Base-by-base conservation (phyloP, 2,329 filamentous ascomycete genomes). In the Celoporthe dispersa region DNA sequence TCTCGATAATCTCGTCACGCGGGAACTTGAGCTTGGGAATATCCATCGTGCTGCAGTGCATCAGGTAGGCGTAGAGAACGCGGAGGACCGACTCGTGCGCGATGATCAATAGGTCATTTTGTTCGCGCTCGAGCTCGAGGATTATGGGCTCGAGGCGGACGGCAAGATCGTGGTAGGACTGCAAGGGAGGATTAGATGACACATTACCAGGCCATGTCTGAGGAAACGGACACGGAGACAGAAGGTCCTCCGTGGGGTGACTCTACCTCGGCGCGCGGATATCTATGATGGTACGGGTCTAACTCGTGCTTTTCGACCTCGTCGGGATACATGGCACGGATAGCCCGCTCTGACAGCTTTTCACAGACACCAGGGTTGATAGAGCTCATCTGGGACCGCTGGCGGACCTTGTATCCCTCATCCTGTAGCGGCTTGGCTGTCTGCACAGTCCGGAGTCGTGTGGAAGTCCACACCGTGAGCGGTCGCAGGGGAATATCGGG, bases 121-220 rank as follows among this genome's bases (percentile, higher is more conserved):
- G 93, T 82, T 99, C 96, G 59, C 96, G 91, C 83, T 99, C 96
- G 19, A 99, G 88, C 79, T 99, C 96, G 39, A 99, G 88, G 77
- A 99, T 99, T 77, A 99, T 97, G 55, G 96, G 97, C 79, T 99
- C 96, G 62, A 99, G 89, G 31, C 96, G 93, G 71, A 99, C 96
- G n/a, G 96, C 96, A 59, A 99, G 90, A 78, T 99, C 96, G 79
- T 99, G 96, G 80, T 99, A 99, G 11, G 95, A 98, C 92, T 97
- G 75, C 65, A 70, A 33, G 9, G 37, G 6, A 69, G 7, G 2
- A 19, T 65, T 72, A 68, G 53, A 64, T 35, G 11, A 22, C 5
- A 8, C 19, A 22, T n/a, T 8, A 73, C 55, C 37, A 57, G 60
- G 6, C 39, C 4, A 44, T 22, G 53, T 33, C 8, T 6, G 37